Percentiles rank a stretch among this genome's conserved stretches.
Conservation (phyloP, 257 asterid species). For the Fraxinus americana region DNA sequence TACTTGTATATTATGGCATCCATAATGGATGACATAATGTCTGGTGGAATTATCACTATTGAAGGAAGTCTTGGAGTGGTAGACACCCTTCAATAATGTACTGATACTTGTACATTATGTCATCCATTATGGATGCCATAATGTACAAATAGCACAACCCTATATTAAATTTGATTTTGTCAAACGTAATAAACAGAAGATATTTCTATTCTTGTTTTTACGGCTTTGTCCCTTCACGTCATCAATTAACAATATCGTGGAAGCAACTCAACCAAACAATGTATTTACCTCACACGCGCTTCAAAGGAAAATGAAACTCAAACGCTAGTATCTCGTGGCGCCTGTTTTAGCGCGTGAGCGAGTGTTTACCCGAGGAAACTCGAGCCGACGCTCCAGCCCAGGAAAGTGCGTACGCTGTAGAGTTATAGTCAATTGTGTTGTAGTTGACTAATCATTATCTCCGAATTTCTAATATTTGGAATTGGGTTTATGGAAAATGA, state of each 20-base stretch:
- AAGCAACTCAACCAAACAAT: conserved; percentile 1
- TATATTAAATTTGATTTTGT: too few relatives aligned
- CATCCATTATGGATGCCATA: too few relatives aligned
- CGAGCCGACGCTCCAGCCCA: conserved; percentile 13
- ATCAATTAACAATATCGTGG: not conserved
- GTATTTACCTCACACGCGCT: not conserved
- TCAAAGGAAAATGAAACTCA: not conserved
- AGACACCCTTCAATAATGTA: too few relatives aligned
- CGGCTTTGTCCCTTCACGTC: too few relatives aligned
- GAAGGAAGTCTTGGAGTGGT: too few relatives aligned
- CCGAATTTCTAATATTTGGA: not conserved
- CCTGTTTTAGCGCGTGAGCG: not conserved
- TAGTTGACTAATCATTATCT: conserved; percentile 44
- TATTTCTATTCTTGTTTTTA: too few relatives aligned
- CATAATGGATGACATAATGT: too few relatives aligned
- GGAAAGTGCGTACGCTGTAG: conserved; percentile 37
- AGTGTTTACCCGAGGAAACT: not conserved
- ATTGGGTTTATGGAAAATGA: not conserved
- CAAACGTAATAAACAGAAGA: too few relatives aligned
- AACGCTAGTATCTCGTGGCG: not conserved
- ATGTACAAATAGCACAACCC: too few relatives aligned
- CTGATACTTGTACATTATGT: too few relatives aligned
- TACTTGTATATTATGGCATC: too few relatives aligned
- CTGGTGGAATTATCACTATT: too few relatives aligned
- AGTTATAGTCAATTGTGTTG: conserved; percentile 29